Percentiles rank a stretch among this genome's conserved stretches.
Evolutionary conservation across 140 eudicot genomes (phyloP).

Genomic region (Artemisia princeps): DNA sequence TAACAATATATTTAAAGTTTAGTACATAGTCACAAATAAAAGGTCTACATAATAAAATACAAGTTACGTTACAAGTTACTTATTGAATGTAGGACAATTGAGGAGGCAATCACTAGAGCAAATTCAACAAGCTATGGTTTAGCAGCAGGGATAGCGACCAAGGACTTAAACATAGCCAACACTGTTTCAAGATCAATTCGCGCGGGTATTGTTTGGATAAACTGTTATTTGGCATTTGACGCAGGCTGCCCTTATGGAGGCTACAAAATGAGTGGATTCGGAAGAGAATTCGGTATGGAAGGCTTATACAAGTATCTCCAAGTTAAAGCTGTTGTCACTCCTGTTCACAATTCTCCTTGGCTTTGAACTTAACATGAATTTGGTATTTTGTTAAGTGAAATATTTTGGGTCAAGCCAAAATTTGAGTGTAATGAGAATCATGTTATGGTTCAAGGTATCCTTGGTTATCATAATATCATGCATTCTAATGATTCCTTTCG

Average conservation of each 20-base stretch:
- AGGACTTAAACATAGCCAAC: constrained; percentile 65
- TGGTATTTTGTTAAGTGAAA: no score
- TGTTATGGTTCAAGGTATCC: no score
- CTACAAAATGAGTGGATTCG: constrained; percentile 68
- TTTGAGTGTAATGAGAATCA: no score
- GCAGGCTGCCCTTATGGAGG: constrained; percentile 53
- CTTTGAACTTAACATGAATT: constrained; percentile 23
- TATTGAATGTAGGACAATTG: constrained; percentile 40
- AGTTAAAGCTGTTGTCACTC: constrained; percentile 60
- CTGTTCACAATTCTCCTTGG: constrained; percentile 71
- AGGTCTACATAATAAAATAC: no score
- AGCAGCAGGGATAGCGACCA: constrained; percentile 70
- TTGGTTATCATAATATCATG: no score
- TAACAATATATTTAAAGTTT: no score
- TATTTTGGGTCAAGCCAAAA: no score
- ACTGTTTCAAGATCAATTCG: constrained; percentile 63
- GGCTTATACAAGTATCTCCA: constrained; percentile 55
- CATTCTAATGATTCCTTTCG: no score
- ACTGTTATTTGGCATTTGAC: constrained; percentile 59
- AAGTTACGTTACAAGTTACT: no score
- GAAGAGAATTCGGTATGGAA: constrained; percentile 59
- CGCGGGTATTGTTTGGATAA: constrained; percentile 67
- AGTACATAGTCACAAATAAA: no score
- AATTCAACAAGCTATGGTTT: constrained; percentile 59
- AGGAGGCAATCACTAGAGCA: constrained; percentile 67